Evolutionary conservation across 2,329 filamentous ascomycete species (phyloP).

Genomic region (Phialophora expanda): DNA sequence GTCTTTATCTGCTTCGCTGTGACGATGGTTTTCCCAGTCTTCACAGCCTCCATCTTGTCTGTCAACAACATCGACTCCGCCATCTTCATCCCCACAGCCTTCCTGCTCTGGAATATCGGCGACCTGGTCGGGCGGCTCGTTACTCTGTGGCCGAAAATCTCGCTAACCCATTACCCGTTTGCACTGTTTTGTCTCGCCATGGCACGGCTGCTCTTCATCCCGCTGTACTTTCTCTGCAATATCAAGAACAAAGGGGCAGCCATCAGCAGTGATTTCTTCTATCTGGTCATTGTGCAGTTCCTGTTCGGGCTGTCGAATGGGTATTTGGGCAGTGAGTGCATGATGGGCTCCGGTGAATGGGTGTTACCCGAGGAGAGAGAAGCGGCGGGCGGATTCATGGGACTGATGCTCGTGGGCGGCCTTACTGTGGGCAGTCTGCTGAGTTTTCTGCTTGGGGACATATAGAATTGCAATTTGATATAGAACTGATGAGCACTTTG

Average conservation of each 20-base stretch:
- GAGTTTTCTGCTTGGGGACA: conserved; percentile 73
- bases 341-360: conserved; percentile 86
- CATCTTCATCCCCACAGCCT: conserved; percentile 86
- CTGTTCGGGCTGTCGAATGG: conserved; percentile 85
- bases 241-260: conserved; percentile 75
- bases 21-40: conserved; percentile 95
- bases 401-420: conserved; percentile 82
- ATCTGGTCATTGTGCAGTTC: conserved; percentile 80
- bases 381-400: conserved; percentile 93
- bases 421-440: conserved; percentile 83
- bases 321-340: conserved; percentile 82
- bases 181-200: conserved; percentile 71
- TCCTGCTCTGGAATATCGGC: conserved; percentile 91
- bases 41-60: conserved; percentile 72
- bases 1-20: conserved; percentile 80
- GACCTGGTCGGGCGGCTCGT: conserved; percentile 78
- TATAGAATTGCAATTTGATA: conserved; percentile 23
- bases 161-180: conserved; percentile 66
- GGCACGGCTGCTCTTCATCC: conserved; percentile 72
- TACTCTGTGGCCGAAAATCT: conserved; percentile 63
- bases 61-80: conserved; percentile 65
- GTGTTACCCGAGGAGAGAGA: conserved; percentile 83
- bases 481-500: not conserved
- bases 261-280: conserved; percentile 83
- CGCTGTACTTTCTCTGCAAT: conserved; percentile 90